These are phyloP conservation scores for Syzygium jambos DNA, from an alignment of 345 rosid species.

Conservation along the genomic window DNA sequence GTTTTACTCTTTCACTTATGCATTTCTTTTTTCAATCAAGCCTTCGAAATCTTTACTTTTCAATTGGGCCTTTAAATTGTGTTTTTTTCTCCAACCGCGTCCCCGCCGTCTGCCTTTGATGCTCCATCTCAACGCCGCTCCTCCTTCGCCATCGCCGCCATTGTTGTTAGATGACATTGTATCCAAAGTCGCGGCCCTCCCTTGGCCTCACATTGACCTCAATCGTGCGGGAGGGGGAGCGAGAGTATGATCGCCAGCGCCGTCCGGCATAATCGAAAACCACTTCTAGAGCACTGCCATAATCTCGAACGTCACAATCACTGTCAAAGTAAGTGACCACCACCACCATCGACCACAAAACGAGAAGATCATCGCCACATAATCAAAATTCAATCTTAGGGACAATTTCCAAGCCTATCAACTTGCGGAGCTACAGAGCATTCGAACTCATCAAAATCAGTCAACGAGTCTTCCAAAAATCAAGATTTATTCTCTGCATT, in stretches of 20 bases:
- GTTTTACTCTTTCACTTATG: neutral
- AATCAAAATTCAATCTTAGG: neutral
- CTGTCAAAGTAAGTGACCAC: neutral
- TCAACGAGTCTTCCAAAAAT: accelerated
- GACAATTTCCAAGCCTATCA: neutral
- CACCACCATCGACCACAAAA: neutral
- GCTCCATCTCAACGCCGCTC: neutral
- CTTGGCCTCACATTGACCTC: neutral
- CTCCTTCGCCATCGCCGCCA: neutral
- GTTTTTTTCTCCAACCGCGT: neutral
- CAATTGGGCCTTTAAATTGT: neutral
- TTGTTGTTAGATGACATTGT: neutral
- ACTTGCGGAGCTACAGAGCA: too few relatives aligned
- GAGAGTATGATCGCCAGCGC: neutral
- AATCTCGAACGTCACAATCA: neutral
- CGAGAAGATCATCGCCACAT: neutral
- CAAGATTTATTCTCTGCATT: neutral
- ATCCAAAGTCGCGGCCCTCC: neutral
- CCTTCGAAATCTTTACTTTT: neutral
- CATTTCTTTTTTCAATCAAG: neutral
- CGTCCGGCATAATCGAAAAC: accelerated
- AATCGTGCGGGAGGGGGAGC: neutral
- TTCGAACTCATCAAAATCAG: neutral
- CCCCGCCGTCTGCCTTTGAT: neutral
- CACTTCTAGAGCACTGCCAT: accelerated